Evolutionary conservation across 1,139 yeast species (phyloP).

Genomic region (Oligophagozyma castellii): DNA sequence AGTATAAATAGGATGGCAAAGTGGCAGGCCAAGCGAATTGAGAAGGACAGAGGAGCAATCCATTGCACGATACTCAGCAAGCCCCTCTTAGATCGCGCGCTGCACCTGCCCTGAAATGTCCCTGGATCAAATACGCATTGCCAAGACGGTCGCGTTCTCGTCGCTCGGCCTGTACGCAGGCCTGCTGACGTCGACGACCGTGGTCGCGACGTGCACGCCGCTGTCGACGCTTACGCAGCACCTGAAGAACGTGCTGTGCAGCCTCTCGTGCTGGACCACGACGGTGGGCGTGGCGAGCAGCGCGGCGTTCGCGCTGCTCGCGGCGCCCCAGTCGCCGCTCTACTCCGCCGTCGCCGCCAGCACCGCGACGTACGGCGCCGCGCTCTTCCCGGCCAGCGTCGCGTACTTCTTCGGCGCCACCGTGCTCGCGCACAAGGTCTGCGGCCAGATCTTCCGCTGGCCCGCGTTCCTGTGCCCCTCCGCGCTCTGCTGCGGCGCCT

Average conservation of each 20-base stretch:
- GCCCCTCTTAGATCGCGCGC: too few species aligned
- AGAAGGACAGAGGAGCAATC: too few species aligned
- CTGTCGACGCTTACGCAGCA: conserved; percentile 16
- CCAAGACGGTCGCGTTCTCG: conserved; percentile 51
- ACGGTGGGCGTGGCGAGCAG: conserved; percentile 19
- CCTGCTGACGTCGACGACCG: conserved; percentile 70
- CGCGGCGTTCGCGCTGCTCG: conserved; percentile 21
- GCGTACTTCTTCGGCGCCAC: conserved; percentile 6
- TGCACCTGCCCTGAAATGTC: too few species aligned
- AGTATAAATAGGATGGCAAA: too few species aligned
- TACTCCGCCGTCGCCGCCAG: too few species aligned
- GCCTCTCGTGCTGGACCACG: conserved; percentile 14
- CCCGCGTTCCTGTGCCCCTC: conserved; percentile 1
- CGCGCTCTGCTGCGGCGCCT: too few species aligned
- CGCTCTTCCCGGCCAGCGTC: conserved; percentile 9
- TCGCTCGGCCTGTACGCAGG: conserved; percentile 92
- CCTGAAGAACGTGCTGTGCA: conserved; percentile 14
- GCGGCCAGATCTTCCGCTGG: conserved; percentile 3
- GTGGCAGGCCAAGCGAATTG: too few species aligned
- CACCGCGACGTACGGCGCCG: conserved; percentile 9
- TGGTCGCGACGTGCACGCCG: conserved; percentile 30
- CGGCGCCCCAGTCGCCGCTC: conserved; percentile 18
- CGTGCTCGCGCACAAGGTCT: conserved; percentile 4
- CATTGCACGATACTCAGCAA: too few species aligned
- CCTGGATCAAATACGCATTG: too few species aligned